Evolutionary conservation across 2,329 filamentous ascomycete genomes (phyloP).

Genomic region (Trichoderma guizhouense): DNA sequence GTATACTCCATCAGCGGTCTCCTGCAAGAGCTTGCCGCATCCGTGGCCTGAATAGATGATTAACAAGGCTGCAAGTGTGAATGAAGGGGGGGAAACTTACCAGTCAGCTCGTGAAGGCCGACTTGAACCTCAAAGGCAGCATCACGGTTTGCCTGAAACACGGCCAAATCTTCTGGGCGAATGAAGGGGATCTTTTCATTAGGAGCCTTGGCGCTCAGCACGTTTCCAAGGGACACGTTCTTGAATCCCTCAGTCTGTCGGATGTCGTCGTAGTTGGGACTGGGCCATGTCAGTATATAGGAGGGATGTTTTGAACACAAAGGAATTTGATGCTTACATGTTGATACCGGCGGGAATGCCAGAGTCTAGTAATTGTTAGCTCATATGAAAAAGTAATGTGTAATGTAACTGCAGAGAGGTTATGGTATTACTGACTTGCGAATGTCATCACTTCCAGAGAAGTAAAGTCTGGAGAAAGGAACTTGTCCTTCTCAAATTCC

Average conservation of each 20-base stretch:
- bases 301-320: background rate
- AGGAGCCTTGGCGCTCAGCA: constrained; percentile 84
- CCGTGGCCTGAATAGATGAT: constrained; percentile 61
- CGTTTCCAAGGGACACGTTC: constrained; percentile 90
- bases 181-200: constrained; percentile 94
- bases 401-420: background rate
- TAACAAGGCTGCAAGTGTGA: constrained; percentile 6
- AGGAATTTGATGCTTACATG: constrained; percentile 38
- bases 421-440: constrained; percentile 28
- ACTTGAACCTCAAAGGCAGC: constrained; percentile 93
- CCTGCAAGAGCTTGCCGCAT: constrained; percentile 89
- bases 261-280: constrained; percentile 70
- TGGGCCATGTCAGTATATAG: constrained; percentile 22
- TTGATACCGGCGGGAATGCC: constrained; percentile 68
- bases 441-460: constrained; percentile 89
- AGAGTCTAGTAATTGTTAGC: constrained; percentile 39
- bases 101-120: constrained; percentile 81
- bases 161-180: constrained; percentile 67
- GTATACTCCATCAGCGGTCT: constrained; percentile 74
- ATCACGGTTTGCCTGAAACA: constrained; percentile 82
- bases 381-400: constrained; percentile 30
- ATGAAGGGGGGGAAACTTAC: constrained; percentile 24
- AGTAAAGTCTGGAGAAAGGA: constrained; percentile 92
- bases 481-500: constrained; percentile 95
- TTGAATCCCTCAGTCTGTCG: constrained; percentile 85